Percentiles rank a stretch among this genome's conserved stretches.
phyloP scores from a whole-genome alignment of 2,329 filamentous ascomycete genomes.

The Aspergillus udagawae region DNA sequence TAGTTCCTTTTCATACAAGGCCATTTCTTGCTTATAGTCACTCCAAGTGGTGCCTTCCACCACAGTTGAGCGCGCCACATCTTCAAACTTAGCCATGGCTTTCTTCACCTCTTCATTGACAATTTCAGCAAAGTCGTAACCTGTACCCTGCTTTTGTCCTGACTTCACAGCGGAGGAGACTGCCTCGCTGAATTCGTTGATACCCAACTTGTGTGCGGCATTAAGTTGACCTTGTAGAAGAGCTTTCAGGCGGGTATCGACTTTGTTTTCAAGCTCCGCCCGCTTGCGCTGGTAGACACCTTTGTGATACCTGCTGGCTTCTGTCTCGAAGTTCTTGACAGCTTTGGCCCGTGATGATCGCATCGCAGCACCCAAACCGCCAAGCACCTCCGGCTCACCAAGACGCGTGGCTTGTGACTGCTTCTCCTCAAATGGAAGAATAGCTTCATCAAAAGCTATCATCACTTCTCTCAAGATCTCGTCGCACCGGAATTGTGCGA shows the following conservation, averaged over 20 bases:
- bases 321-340: conserved; percentile 79
- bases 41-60: conserved; percentile 85
- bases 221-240: conserved; percentile 85
- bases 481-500: conserved; percentile 96
- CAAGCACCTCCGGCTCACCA: conserved; percentile 70
- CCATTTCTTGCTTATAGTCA: conserved; percentile 74
- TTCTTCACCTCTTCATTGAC: conserved; percentile 77
- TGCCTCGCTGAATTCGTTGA: conserved; percentile 78
- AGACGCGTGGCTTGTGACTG: conserved; percentile 69
- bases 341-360: conserved; percentile 66
- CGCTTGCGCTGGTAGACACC: conserved; percentile 85
- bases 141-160: conserved; percentile 84
- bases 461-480: conserved; percentile 91
- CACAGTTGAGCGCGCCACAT: conserved; percentile 67
- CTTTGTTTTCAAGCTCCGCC: conserved; percentile 76
- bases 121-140: conserved; percentile 94
- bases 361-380: conserved; percentile 71
- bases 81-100: conserved; percentile 70
- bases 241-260: conserved; percentile 82
- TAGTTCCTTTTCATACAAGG: conserved; percentile 82
- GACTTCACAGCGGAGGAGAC: conserved; percentile 83
- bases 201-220: conserved; percentile 84
- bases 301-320: conserved; percentile 95
- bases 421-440: conserved; percentile 78
- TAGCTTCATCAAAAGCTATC: conserved; percentile 73